Base-by-base conservation (phyloP, 2,329 filamentous ascomycete species). In the Raffaelea deltoideospora region DNA sequence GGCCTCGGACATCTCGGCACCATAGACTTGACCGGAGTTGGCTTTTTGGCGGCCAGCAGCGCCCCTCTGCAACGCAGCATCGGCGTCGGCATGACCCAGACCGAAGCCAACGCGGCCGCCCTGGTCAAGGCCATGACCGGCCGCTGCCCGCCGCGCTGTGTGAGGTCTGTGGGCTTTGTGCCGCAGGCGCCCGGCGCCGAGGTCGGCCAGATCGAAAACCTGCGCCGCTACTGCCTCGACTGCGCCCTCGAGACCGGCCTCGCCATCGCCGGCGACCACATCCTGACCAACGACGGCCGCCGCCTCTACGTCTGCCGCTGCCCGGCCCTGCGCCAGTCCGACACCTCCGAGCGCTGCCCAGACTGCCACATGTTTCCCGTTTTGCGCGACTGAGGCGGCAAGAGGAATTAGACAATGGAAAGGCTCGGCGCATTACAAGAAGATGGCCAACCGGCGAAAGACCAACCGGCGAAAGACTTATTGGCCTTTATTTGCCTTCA, bases 221-320 rank as follows among this genome's bases (percentile, higher is more conserved):
- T 48, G 22, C 43, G 39, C 3, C 33, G 38, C 10, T 48, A 48
- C 37, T 48, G 46, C 39, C 41, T 45, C 4, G 23, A 28, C 10
- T 48, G 46, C 15, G 43, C 43, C 5, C 32, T 48, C 9, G 14
- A 39, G 19, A 30, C 40, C 8, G 26, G 29, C 1, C 40, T 48
- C 19, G 23, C 37, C 10, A n/a, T 31, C 0, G 31, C 41, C 2
- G 40, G 41, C 2, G 43, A 45, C 11, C 20, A 41, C 10, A 37
- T 42, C 6, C 33, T 34, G 18, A 37, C 39, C 4, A 31, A 26
- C 11, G 19, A 8, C 11, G 38, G 35, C 9, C n/a, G 18, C 24
- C 33, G 24, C 13, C 17, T 41, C 11, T 46, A 43, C 43, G 37
- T 46, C 19, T 47, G 45, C 23, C 29, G 31, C 10, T 47, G 45